These are phyloP conservation scores for Ustilago cynodontis DNA, from an alignment of 1,284 basidiomycete genomes.

Conservation along the genomic window DNA sequence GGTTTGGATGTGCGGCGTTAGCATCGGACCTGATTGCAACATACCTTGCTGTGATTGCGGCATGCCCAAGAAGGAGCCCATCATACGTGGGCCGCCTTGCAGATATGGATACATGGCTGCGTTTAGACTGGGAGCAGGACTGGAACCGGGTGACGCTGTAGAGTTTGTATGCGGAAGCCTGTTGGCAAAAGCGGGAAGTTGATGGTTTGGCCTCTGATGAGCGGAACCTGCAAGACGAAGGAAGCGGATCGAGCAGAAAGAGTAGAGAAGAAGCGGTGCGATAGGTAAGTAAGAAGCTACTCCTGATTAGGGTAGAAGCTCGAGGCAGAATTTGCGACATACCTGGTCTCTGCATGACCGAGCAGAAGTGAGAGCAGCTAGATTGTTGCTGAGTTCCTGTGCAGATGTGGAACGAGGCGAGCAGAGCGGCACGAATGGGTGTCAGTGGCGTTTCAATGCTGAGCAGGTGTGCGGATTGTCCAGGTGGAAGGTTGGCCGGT, in stretches of 20 bases:
- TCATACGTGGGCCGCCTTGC: constrained; percentile 56
- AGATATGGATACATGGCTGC: constrained; percentile 55
- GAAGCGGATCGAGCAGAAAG: neutral
- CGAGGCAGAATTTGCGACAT: constrained; percentile 4
- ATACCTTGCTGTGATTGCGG: constrained; percentile 51
- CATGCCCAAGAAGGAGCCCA: constrained; percentile 53
- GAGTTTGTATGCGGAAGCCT: constrained; percentile 40
- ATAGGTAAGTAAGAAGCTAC: neutral
- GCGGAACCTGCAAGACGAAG: constrained; percentile 27
- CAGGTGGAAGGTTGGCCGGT: neutral
- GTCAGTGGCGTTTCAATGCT: constrained; percentile 22
- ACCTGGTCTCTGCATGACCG: constrained; percentile 53
- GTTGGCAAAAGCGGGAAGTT: constrained; percentile 42
- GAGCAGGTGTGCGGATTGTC: constrained; percentile 3
- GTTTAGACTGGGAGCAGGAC: constrained; percentile 30
- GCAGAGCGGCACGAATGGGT: neutral
- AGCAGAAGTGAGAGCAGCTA: constrained; percentile 26
- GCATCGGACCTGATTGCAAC: neutral
- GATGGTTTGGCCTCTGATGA: constrained; percentile 41
- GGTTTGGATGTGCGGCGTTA: neutral
- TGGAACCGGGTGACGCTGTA: constrained; percentile 26
- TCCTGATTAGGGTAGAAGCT: neutral
- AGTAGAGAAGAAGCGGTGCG: neutral
- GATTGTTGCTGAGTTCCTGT: constrained; percentile 12
- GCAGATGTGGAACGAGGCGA: neutral